Base-by-base conservation (phyloP, 2,329 filamentous ascomycete genomes). In the Aspergillus eucalypticola region DNA sequence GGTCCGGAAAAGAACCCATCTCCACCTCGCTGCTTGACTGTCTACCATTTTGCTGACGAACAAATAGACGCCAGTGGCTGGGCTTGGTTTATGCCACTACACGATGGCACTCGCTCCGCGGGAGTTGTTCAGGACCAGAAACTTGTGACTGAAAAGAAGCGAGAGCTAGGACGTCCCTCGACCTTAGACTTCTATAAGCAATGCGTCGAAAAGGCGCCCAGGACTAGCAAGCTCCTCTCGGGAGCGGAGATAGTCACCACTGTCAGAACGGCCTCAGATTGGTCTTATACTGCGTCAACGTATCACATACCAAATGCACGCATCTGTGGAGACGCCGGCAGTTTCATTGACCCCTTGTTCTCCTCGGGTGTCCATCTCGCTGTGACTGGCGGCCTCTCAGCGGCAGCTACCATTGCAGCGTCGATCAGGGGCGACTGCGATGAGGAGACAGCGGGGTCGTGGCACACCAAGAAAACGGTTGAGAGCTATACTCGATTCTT, bases 301-400 rank as follows among this genome's bases (percentile, higher is more conserved):
- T 84, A 84, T 63, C 75, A 79, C 1, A 57, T 68, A n/a, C 75
- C 75, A 1, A 60, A 76, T 56, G 64, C 72, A 3, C 79, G 80
- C 19, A 73, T 82, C 13, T 74, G 68, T 5, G 81, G 81, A 1
- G 81, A 83, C 59, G 81, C 81, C 0, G 81, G 79, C 1, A 78
- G 75, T 61, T 83, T 83, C 61, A 81, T 83, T 60, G 81, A 83
- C 59, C 80, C 80, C 27, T 29, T 29, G 27, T 29, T 29, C 8
- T 29, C 27, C 27, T 29, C 27, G 27, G 27, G 27, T 29, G 8
- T 29, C 27, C 27, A 29, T 29, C 27, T 29, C 8, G 27, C 27
- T 29, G 8, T 29, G 8, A 29, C 27, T 8, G 27, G 27, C 8
- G 27, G 27, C 10, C 27, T 29, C 27, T 29, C 27, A 29, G 27